Conservation (phyloP, 140 eudicot species). For the Cichorium intybus region DNA sequence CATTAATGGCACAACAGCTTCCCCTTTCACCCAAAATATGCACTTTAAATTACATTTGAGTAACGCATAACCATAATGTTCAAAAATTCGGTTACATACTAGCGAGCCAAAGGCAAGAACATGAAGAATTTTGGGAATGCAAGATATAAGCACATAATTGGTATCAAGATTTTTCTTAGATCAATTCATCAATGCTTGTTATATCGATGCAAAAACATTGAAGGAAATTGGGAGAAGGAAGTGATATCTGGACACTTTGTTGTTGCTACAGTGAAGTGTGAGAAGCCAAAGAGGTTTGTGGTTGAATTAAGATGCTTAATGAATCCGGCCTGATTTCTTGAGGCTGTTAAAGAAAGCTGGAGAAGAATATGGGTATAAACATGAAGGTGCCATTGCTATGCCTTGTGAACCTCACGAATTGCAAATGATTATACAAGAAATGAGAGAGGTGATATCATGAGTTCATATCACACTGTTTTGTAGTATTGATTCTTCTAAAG, state of each 20-base stretch:
- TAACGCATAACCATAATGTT: neutral
- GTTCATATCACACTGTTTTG: neutral
- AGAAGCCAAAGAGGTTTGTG: conserved; percentile 54
- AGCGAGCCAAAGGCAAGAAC: neutral
- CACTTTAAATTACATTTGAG: conserved; percentile 15
- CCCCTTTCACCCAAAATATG: conserved; percentile 5
- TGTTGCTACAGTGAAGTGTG: conserved; percentile 34
- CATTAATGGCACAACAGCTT: neutral
- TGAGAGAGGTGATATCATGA: conserved; percentile 8
- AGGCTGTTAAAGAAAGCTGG: conserved; percentile 48
- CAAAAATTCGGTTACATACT: neutral
- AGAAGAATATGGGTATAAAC: conserved; percentile 65
- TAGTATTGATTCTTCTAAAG: neutral
- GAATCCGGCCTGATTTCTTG: conserved; percentile 55
- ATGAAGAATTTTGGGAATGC: conserved; percentile 5
- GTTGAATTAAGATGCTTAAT: conserved; percentile 42
- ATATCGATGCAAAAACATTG: neutral
- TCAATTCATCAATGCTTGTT: conserved; percentile 19
- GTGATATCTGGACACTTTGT: conserved; percentile 53
- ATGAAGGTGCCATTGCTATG: conserved; percentile 54
- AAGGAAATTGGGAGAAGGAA: conserved; percentile 12
- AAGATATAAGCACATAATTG: neutral
- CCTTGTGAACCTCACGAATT: conserved; percentile 70
- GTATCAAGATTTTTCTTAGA: conserved; percentile 23
- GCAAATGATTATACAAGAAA: conserved; percentile 38